Base-by-base conservation (phyloP, 306 rosid species). In the Rosa multiflora region DNA sequence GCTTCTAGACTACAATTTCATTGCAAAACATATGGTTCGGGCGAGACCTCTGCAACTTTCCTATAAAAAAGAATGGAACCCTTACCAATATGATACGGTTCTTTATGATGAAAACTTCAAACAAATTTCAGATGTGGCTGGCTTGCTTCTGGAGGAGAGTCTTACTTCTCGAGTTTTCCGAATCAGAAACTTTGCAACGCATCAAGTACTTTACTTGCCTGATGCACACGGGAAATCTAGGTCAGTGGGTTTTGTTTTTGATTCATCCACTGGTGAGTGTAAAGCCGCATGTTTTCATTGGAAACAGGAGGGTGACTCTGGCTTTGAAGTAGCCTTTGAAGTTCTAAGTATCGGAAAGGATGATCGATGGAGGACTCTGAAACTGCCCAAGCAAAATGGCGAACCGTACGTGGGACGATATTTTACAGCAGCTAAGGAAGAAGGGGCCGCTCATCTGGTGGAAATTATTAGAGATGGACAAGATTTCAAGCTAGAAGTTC, bases 141-240 rank as follows among this genome's bases (percentile, higher is more conserved):
- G 21, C 40, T 72, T 73, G 76, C 32, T 73, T 51, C 18, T 51
- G 5, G 63, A 72, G 76, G 4, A 51, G 63, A 72, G 8, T 20
- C 5, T 52, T 32, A 17, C 4, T 35, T 14, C 63, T 17, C 5
- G 3, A 51, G 29, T 18, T 48, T 51, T 51, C 1, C 76, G 35
- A 4, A 35, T 72, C 47, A 72, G 76, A 72, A 72, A 49, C 55
- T 18, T 18, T 17, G 32, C 76, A 17, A 72, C 52, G 64, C 32
- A 5, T 4, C 47, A 15, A 52, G 76, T 18, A 29, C 29, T 49
- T 18, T 14, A 51, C 76, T 32, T 72, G 62, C 76, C 63, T 3
- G 1, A 35, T 18, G 29, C 67, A 2, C 29, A 52, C 8, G 5
- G 1, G 23, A 10, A 17, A 4, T 1, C 8, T 15, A 6, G 6